Base-by-base conservation (phyloP, 345 rosid genomes). In the Hibiscus syriacus region DNA sequence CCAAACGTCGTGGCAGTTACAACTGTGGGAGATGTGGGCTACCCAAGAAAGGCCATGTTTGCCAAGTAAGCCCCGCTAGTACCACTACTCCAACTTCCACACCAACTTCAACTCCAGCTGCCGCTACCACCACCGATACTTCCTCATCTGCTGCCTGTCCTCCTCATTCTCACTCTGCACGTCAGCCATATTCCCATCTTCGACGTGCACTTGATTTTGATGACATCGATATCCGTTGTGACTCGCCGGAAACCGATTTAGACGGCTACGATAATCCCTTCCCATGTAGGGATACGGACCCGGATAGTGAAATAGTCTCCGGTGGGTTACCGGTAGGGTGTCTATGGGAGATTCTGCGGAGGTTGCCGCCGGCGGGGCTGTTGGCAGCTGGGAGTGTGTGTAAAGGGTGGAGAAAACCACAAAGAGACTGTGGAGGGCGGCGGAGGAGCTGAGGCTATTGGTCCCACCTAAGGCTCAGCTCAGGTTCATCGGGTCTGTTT, bases 21-120 rank as follows among this genome's bases (percentile, higher is more conserved):
- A 94, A 83, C 85, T 94, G 99, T 58, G 89, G 98, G 57, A 82
- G 98, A 19, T 94, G 99, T 39, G 99, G 99, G 23, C 93, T 80
- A 25, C 99, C 98, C 56, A 94, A 94, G 78, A 94, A 86, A 58
- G 98, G 99, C 72, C 99, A 94, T 73, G 59, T 68, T 59, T 94
- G 99, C 69, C 76, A 75, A 62, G 7, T 81, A 30, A 50, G 62
- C 46, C 7, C 73, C 32, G 58, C 61, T 17, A 39, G 62, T 20
- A 73, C 82, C 12, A 10, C 79, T 6, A 48, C 80, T 11, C 68
- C 81, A 27, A 48, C 68, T 17, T 20, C 32, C 5, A 6, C 77
- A 65, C 1, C 80, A 5, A 52, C 80, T 61, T 66, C 85, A 13
- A 32, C 83, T 61, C 72, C 83, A 10, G 58, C 84, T 6, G 63